phyloP scores from a whole-genome alignment of 371 early-diverging fungal species.

The Apophysomyces ossiformis region DNA sequence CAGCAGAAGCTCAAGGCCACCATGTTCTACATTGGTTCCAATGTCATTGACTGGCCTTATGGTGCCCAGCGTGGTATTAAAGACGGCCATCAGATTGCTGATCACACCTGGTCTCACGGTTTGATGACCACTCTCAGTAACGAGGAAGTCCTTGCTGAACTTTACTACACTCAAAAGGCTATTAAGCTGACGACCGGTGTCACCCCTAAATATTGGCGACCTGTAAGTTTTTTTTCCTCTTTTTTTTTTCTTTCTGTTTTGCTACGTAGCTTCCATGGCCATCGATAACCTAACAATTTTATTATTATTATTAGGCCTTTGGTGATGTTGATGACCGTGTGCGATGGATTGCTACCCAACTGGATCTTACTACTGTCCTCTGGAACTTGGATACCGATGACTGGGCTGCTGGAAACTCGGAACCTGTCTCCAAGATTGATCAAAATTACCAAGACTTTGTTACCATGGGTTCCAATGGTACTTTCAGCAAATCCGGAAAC shows the following conservation, averaged over 20 bases:
- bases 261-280: neutral
- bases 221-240: conserved; percentile 29
- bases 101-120: conserved; percentile 66
- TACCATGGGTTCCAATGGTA: conserved; percentile 51
- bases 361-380: conserved; percentile 51
- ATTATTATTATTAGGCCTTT: conserved; percentile 29
- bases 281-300: neutral
- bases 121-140: conserved; percentile 57
- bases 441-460: conserved; percentile 39
- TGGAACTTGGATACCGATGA: conserved; percentile 56
- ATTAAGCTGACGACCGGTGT: conserved; percentile 60
- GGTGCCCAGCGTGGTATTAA: conserved; percentile 55
- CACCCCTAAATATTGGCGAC: conserved; percentile 62
- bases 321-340: conserved; percentile 63
- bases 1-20: conserved; percentile 44
- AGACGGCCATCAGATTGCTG: conserved; percentile 58
- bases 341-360: conserved; percentile 55
- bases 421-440: conserved; percentile 33
- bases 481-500: conserved; percentile 41
- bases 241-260: conserved; percentile 1
- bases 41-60: conserved; percentile 52
- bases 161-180: conserved; percentile 55
- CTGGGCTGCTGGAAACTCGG: conserved; percentile 39
- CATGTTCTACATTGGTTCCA: conserved; percentile 56
- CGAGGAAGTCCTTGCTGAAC: conserved; percentile 61